These are phyloP conservation scores for Penicillium hesseltinei DNA, from an alignment of 2,329 filamentous ascomycete genomes.

Conservation along the genomic window DNA sequence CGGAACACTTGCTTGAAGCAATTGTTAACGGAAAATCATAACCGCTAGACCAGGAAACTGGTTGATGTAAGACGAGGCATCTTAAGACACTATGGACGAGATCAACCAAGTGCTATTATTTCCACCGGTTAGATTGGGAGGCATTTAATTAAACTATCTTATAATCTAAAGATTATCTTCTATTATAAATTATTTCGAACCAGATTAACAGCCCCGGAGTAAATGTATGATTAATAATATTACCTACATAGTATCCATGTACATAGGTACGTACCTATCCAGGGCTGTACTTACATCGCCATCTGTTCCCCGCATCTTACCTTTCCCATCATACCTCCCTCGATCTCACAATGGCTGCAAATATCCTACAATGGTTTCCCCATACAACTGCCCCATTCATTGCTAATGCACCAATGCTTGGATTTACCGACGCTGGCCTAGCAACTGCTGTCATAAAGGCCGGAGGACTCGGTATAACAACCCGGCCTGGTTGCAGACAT, in stretches of 20 bases:
- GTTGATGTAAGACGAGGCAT: background rate
- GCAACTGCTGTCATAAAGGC: conserved; percentile 19
- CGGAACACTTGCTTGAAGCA: conserved; percentile 6
- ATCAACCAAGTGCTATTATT: background rate
- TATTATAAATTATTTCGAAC: background rate
- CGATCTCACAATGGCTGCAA: background rate
- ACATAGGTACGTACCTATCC: background rate
- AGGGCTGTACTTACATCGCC: background rate
- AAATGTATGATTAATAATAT: background rate
- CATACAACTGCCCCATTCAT: conserved; percentile 21
- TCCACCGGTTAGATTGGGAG: background rate
- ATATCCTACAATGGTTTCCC: conserved; percentile 18
- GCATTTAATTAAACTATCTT: background rate
- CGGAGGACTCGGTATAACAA: conserved; percentile 19
- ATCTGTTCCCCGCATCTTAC: background rate
- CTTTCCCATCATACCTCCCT: background rate
- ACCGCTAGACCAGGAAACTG: conserved; percentile 15
- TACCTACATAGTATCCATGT: background rate
- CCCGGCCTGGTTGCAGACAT: background rate
- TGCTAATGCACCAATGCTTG: conserved; percentile 26
- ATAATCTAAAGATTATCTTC: background rate
- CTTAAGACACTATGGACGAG: background rate
- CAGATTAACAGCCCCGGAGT: background rate
- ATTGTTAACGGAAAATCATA: conserved; percentile 16
- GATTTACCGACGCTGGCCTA: conserved; percentile 16